Base-by-base conservation (phyloP, 306 rosid genomes). In the Trifolium dubium region DNA sequence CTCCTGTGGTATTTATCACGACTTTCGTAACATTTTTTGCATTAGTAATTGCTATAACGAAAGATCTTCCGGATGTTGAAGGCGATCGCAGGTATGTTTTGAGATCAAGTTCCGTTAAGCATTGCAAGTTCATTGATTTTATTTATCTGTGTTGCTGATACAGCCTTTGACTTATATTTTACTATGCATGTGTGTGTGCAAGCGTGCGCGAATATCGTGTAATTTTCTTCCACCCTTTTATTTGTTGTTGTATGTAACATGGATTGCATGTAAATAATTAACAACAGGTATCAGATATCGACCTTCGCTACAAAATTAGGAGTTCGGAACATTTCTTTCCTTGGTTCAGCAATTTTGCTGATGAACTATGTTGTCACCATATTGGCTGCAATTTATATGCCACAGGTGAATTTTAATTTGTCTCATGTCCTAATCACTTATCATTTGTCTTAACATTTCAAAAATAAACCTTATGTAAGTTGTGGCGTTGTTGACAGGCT, bases 1-100 rank as follows among this genome's bases (percentile, higher is more conserved):
- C 91, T 30, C 88, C 98, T n/a, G 93, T 93, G 76, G 90, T 87
- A 73, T 93, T 93, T 80, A 91, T 93, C 79, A 93, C 98, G 40
- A 76, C 89, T 30, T 93, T 93, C 66, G 98, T 93, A n/a, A 91
- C 97, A 55, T 79, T 93, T 71, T 93, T 93, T 37, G 97, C 98
- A 28, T 83, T 93, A 88, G 97, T 91, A 73, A 93, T 91, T 82
- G 98, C 98, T 71, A 91, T 93, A 71, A 93, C 98, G 50, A 93
- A 93, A 85, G 98, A 93, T 88, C 97, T 93, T 86, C 93, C 98
- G 5, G 98, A 93, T 66, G 97, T 93, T 70, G 98, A 91, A 81
- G 98, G 97, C 5, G 97, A 93, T 83, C 97, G 94, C 73, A 93
- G 92, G 96, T 93, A 86, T 80, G 89, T 79, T 69, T 76, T 23